These are phyloP conservation scores for Lagenidium giganteum DNA, from an alignment of 352 stramenopile genomes.

Conservation along the genomic window DNA sequence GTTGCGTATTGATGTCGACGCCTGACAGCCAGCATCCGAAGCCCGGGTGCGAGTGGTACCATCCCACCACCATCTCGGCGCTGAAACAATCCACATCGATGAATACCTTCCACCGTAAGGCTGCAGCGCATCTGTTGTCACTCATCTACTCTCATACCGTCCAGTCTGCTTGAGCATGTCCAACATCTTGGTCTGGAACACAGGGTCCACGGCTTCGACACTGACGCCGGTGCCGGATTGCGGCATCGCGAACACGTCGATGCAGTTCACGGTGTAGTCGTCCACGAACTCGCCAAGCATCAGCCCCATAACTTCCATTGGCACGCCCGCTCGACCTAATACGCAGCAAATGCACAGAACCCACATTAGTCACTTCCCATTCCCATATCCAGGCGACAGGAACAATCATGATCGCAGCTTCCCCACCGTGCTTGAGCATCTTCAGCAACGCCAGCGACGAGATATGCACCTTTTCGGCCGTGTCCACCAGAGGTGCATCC, in stretches of 20 bases:
- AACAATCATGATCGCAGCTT: too few relatives aligned
- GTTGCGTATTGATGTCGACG: slow-evolving; percentile 99
- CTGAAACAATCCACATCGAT: slow-evolving; percentile 13
- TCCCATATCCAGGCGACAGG: not conserved
- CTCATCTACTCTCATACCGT: slow-evolving; percentile 26
- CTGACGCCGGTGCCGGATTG: slow-evolving; percentile 94
- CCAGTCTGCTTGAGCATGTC: slow-evolving; percentile 99
- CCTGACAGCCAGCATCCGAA: slow-evolving; percentile 99
- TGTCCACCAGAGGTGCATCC: slow-evolving; percentile 94
- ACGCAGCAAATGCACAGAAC: slow-evolving; percentile 11
- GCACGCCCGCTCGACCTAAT: slow-evolving; percentile 92
- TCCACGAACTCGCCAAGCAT: slow-evolving; percentile 99
- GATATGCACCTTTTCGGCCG: slow-evolving; percentile 99
- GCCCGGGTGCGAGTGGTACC: slow-evolving; percentile 99
- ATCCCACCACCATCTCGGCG: slow-evolving; percentile 94
- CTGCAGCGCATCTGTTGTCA: too few relatives aligned
- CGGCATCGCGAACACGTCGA: slow-evolving; percentile 99
- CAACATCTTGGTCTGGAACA: slow-evolving; percentile 99
- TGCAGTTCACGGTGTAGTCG: slow-evolving; percentile 99
- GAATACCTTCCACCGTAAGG: not conserved
- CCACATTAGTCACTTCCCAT: not conserved
- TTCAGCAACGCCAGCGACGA: slow-evolving; percentile 98
- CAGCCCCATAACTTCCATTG: slow-evolving; percentile 99
- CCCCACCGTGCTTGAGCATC: slow-evolving; percentile 99
- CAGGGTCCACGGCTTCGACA: slow-evolving; percentile 98